phyloP scores from a whole-genome alignment of 129 eudicot species.

The Tagetes erecta region DNA sequence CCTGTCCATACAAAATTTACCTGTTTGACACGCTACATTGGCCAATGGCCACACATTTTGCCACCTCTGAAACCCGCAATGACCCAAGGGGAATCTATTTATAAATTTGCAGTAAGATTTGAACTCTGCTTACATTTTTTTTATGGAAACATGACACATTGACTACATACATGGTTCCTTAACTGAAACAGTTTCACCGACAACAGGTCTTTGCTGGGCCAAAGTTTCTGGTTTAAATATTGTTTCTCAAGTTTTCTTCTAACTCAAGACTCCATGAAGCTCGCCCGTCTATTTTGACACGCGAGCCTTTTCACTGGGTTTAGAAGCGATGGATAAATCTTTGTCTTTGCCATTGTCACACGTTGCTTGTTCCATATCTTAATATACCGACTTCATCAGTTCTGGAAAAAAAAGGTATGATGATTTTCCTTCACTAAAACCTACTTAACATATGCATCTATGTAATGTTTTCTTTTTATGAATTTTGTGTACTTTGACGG shows the following conservation, averaged over 20 bases:
- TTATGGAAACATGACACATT: neutral
- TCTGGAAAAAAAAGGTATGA: neutral
- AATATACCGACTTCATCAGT: neutral
- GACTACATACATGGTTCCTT: neutral
- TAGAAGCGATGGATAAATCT: neutral
- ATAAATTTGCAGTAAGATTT: neutral
- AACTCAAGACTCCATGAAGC: neutral
- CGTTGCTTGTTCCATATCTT: neutral
- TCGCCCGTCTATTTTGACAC: neutral
- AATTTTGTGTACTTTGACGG: no score
- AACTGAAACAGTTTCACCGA: neutral
- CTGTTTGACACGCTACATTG: neutral
- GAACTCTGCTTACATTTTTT: neutral
- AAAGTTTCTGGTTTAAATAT: neutral
- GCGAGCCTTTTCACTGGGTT: neutral
- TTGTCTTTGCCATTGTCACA: neutral
- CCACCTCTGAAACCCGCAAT: neutral
- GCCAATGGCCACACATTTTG: neutral
- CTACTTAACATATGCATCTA: neutral
- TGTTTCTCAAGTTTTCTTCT: neutral
- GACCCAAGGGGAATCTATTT: neutral
- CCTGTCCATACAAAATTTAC: neutral
- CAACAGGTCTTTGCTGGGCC: neutral
- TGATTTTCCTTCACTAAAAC: neutral
- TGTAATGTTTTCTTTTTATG: neutral